Evolutionary conservation across 1,284 basidiomycete species (phyloP), one percentile per base, ranked within the genome.

Genomic region (Apiotrichum montevideense): DNA sequence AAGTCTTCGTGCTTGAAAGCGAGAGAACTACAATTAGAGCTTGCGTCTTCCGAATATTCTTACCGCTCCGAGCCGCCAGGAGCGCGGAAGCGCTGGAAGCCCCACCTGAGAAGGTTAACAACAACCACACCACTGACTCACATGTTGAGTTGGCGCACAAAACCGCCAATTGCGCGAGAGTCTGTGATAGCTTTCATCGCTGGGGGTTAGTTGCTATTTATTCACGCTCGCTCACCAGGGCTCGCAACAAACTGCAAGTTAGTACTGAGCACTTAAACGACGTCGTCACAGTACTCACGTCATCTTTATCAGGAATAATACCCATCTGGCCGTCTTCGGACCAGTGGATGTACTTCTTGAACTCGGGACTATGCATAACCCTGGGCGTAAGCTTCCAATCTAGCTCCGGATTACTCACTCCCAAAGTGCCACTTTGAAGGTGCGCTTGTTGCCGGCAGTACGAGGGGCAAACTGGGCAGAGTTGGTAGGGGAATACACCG

Each of bases 141-240:
- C 60, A 62, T 62, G 52, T 62, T 40, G 11, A 62, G 57, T 41
- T 62, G 60, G 43, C 60, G 60, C 42, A 52, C 49, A 42, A 62
- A 62, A 21, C 60, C 57, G 7, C 57, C 52, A 14, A 58, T 46
- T 21, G 54, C 50, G 29, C 49, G 52, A 6, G 60, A 55, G 34
- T 56, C 52, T 9, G 60, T 58, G 50, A 59, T 57, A 11, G 46
- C 52, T n/a, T 35, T 51, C 60, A 62, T 62, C 4, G 57, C 60
- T 62, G 39, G 11, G 6, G 3, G 15, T 56, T 13, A 54, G 52
- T 10, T 10, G 13, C 32, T 35, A n/a, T 29, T 9, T 13, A 7
- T 10, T 32, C 5, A 48, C 37, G 9, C 41, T 56, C 60, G 57
- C 37, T 11, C 41, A 58, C 60, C 60, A 2, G 45, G 33, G 46